Evolutionary conservation across 352 stramenopile species (phyloP), one percentile per base, ranked within the genome.

Genomic region (Saprolegnia diclina): DNA sequence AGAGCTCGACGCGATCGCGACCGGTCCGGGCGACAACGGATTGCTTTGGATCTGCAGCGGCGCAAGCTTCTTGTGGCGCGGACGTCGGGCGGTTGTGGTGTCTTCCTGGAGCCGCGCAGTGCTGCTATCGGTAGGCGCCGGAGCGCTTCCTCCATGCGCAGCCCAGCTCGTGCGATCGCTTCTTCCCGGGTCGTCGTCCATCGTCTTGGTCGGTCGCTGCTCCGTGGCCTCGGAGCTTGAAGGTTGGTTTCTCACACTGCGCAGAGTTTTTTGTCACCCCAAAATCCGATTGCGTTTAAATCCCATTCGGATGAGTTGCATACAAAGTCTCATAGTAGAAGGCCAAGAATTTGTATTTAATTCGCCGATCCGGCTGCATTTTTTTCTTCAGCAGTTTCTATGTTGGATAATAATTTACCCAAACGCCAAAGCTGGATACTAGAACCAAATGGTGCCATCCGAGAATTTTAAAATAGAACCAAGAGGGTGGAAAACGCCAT

Each of bases 391-490:
- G 42, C 42, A 48, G 42, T 48, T 48, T 48, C 42, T 48, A 48
- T 48, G 42, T 48, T 48, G 42, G 42, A 48, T 48, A 48, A 48
- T 48, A 48, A 48, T 48, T 48, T 48, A 10, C 42, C 42, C 42
- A 48, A 48, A 10, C 4, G 42, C 42, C 42, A 48, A 48, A n/a
- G 11, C 42, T 4, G 18, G 42, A 48, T 48, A 48, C 42, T 48
- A n/a, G 3, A n/a, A n/a, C 42, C 18, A 3, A 48, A 48, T 48
- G 18, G 18, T n/a, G 42, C 29, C 29, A 10, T 48, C 13, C 11
- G 11, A 48, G 3, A 48, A 14, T 48, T 48, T n/a, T 11, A n/a
- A n/a, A n/a, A 48, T 48, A n/a, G 10, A 14, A n/a, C 42, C 42
- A n/a, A 48, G 18, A n/a, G 18, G 1, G 42, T n/a, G 18, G 42